These are phyloP conservation scores for Letharia lupina DNA, from an alignment of 495 filamentous ascomycete species.

Conservation along the genomic window DNA sequence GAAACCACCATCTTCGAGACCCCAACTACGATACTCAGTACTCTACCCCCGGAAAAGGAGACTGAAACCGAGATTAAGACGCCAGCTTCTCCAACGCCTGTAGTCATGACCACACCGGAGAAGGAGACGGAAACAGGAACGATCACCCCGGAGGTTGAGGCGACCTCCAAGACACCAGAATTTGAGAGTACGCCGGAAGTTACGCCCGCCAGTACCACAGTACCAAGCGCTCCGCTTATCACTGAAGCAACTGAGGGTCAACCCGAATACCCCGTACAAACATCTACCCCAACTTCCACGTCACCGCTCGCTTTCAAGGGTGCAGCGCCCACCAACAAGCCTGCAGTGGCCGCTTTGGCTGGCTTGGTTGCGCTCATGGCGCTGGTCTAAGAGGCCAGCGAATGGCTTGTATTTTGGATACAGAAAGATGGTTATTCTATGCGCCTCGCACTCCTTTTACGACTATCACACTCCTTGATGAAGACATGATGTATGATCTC, in stretches of 20 bases:
- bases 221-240: background rate
- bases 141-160: background rate
- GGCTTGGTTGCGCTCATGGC: slow-evolving; percentile 12
- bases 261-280: slow-evolving; percentile 9
- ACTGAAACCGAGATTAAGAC: background rate
- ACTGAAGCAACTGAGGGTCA: slow-evolving; percentile 18
- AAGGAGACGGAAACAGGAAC: background rate
- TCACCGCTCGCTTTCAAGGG: slow-evolving; percentile 9
- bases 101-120: background rate
- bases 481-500: slow-evolving; percentile 9
- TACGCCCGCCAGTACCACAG: background rate
- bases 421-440: slow-evolving; percentile 15
- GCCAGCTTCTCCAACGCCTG: background rate
- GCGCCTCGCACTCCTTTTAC: background rate
- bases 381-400: slow-evolving; percentile 1
- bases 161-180: background rate
- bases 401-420: slow-evolving; percentile 20
- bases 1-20: background rate
- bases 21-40: background rate
- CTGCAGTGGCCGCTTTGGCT: slow-evolving; percentile 9
- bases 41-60: background rate
- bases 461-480: slow-evolving; percentile 12
- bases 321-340: slow-evolving; percentile 13
- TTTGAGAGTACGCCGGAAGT: background rate
- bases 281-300: slow-evolving; percentile 6